Conservation (phyloP, 1,284 basidiomycete genomes). For the Quambalaria eucalypti region DNA sequence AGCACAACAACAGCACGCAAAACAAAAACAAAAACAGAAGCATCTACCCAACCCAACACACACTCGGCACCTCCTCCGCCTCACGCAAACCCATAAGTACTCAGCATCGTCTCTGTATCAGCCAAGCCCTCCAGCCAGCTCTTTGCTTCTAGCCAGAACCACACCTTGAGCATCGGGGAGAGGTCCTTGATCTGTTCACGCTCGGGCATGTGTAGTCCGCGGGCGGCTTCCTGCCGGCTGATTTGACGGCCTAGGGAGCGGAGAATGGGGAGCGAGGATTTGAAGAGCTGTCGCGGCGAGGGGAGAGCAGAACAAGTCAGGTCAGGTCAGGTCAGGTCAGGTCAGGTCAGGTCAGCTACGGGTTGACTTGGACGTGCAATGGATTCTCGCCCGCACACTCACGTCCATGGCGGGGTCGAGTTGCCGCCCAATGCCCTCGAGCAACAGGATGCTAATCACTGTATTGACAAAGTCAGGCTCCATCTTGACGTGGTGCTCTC, state of each 20-base stretch:
- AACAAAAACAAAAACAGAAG: too few relatives aligned
- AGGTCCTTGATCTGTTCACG: constrained; percentile 1
- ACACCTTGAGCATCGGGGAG: constrained; percentile 11
- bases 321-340: background rate
- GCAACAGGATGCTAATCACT: constrained; percentile 79
- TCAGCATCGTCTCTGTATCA: background rate
- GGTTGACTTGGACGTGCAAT: background rate
- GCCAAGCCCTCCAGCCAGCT: background rate
- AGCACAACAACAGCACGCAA: too few relatives aligned
- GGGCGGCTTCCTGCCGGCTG: constrained; percentile 8
- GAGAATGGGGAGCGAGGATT: constrained; percentile 39
- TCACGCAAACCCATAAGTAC: background rate
- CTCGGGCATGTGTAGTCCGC: constrained; percentile 2
- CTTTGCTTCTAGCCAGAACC: constrained; percentile 11
- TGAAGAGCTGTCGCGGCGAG: too few relatives aligned
- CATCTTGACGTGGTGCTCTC: constrained; percentile 93
- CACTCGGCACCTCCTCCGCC: too few relatives aligned
- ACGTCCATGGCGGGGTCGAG: constrained; percentile 81
- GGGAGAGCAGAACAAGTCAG: background rate
- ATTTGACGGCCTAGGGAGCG: constrained; percentile 28
- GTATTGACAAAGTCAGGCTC: constrained; percentile 98
- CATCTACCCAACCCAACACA: background rate
- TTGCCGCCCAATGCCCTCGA: constrained; percentile 92
- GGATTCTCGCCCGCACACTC: too few relatives aligned
- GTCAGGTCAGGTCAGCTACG: background rate